Conservation (phyloP, 305 asterid species). For the Fraxinus paxiana region DNA sequence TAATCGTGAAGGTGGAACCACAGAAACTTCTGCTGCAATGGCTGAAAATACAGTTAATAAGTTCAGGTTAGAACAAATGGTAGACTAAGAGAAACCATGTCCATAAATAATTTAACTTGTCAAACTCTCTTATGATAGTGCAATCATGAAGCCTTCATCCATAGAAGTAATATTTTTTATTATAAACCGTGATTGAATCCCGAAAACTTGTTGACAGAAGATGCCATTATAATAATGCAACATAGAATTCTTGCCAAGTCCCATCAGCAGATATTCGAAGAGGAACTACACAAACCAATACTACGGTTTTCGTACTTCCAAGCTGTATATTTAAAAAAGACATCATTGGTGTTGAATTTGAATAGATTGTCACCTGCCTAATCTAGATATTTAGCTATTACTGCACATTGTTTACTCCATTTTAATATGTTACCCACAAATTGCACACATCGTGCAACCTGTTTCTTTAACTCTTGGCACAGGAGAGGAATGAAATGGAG, state of each 20-base stretch:
- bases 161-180: background rate
- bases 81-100: conserved; percentile 1
- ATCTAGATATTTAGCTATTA: background rate
- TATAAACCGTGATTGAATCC: background rate
- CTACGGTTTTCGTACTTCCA: background rate
- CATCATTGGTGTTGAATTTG: background rate
- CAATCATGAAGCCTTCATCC: conserved; percentile 7
- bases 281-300: background rate
- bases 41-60: conserved; percentile 50
- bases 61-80: conserved; percentile 23
- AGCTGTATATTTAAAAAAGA: background rate
- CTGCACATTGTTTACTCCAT: background rate
- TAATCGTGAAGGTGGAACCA: conserved; percentile 94
- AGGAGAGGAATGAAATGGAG: background rate
- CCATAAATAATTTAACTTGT: conserved; percentile 5
- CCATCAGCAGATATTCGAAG: conserved; percentile 13
- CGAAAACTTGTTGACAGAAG: background rate
- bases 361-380: background rate
- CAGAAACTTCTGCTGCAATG: conserved; percentile 86
- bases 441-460: background rate
- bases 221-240: conserved; percentile 4
- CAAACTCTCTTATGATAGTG: background rate
- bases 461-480: background rate
- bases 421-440: background rate
- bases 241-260: conserved; percentile 7